Base-by-base conservation (phyloP, 2,329 filamentous ascomycete genomes). In the Thelonectria olida region DNA sequence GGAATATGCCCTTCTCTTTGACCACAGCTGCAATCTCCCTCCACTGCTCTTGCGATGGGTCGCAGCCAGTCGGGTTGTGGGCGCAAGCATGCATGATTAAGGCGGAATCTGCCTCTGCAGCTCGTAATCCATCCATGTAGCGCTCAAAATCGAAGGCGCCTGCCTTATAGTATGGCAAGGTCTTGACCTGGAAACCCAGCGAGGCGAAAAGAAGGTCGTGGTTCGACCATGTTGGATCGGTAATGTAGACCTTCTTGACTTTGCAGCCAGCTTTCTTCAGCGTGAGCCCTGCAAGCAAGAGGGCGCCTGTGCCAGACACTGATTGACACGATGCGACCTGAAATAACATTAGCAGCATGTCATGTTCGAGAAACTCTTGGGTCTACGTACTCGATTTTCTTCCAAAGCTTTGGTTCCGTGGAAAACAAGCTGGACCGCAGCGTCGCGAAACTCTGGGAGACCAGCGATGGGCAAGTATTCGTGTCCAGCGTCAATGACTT, bases 11-110 rank as follows among this genome's bases (percentile, higher is more conserved):
- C 0, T 67, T 68, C 1, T 62, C 25, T 1, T 67, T 58, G 1
- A 71, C 59, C 0, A 71, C 49, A 0, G 15, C 10, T 1, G 62
- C 64, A 15, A 76, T 66, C 2, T 74, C 65, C 6, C 62, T 68
- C 36, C 76, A 73, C 4, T 71, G 56, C 1, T 64, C 65, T 0
- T 34, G 45, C 0, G 66, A 60, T 0, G 78, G 78, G 50, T 81
- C 79, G 23, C 72, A 76, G 2, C 79, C 79, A 0, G 78, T 81
- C 0, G 79, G 79, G 54, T 81, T 81, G 59, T 81, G 79, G 0
- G 79, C 79, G 58, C 79, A 81, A 10, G 78, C 73, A 52, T 81
- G 79, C 4, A 81, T 66, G 23, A 81, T 62, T 9, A 80, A 61
- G 5, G 75, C 20, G 39, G 61, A 68, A 2, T 53, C 47, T 5